Base-by-base conservation (phyloP, 139 green algal species). In the Ettlia oleoabundans region DNA sequence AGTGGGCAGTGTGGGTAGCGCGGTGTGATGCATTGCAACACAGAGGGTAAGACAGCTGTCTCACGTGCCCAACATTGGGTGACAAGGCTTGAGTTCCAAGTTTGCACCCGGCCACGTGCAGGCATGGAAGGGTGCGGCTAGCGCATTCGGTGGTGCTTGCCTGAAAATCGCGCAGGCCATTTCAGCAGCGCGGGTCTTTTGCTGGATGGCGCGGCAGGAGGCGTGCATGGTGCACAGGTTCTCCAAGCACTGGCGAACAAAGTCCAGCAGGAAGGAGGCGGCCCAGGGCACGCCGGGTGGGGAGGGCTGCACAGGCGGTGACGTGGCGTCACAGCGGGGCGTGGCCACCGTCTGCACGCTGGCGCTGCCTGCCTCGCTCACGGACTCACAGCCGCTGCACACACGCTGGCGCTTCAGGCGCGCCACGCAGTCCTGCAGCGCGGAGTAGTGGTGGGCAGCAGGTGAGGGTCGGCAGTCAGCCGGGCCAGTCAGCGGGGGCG, bases 241-340 rank as follows among this genome's bases (percentile, higher is more conserved):
- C 2, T 52, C 35, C 37, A 80, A 35, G 73, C 73, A 80, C 30
- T 40, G 73, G 33, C 68, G 73, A 32, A 80, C 73, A 22, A 51
- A 80, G 53, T 68, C 35, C 10, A 80, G 28, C 24, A 80, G 73
- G 73, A 41, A 80, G 9, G 73, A 80, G 24, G 73, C 52, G 19
- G 63, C 47, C 73, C 73, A 80, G 8, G 73, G 73, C 35, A 80
- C 22, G 21, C 10, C 1, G n/a, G n/a, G n/a, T n/a, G n/a, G 66
- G 30, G 37, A 37, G 10, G 37, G 66, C 35, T 21, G 22, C 7
- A 1, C 37, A 3, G 66, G 10, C 32, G 9, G 24, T 30, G 37
- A 35, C 5, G 66, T 21, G 21, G n/a, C n/a, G n/a, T n/a, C n/a
- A n/a, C n/a, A n/a, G n/a, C n/a, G n/a, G n/a, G n/a, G n/a, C n/a